phyloP scores from a whole-genome alignment of 2,329 filamentous ascomycete species.

The Phialocephala sp. region DNA sequence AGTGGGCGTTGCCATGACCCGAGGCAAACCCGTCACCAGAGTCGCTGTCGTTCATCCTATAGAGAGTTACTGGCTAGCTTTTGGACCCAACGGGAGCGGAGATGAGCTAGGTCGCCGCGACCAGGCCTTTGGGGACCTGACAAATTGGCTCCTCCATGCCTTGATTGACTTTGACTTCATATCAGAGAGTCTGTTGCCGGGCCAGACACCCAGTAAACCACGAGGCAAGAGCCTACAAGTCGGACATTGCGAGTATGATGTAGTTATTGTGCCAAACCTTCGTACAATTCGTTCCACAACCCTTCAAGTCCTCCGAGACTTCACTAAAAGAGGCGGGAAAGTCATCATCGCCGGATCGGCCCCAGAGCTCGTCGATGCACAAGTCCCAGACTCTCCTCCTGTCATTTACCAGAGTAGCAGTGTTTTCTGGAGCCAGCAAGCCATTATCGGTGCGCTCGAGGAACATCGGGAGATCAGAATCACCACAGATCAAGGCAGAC shows the following conservation, averaged over 20 bases:
- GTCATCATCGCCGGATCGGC: constrained; percentile 38
- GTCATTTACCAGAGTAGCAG: constrained; percentile 24
- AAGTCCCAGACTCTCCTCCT: constrained; percentile 23
- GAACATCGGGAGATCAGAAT: constrained; percentile 37
- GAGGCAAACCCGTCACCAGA: constrained; percentile 40
- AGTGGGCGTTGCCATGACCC: constrained; percentile 41
- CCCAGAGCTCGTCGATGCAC: constrained; percentile 37
- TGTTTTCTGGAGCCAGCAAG: constrained; percentile 34
- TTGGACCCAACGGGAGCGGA: constrained; percentile 39
- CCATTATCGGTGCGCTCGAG: constrained; percentile 34
- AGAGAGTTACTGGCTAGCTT: constrained; percentile 44
- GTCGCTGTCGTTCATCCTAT: constrained; percentile 44
- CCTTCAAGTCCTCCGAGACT: constrained; percentile 35
- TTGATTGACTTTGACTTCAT: constrained; percentile 46
- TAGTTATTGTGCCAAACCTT: constrained; percentile 42
- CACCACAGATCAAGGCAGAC: constrained; percentile 18
- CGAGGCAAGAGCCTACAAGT: constrained; percentile 32
- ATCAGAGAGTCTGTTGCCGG: constrained; percentile 41
- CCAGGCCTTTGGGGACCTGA: constrained; percentile 38
- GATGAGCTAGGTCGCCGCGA: constrained; percentile 39
- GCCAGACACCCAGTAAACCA: constrained; percentile 26
- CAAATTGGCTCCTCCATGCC: constrained; percentile 40
- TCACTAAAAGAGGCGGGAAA: constrained; percentile 35
- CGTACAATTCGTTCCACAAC: constrained; percentile 43
- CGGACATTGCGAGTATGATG: constrained; percentile 43